Evolutionary conservation across 768 basidiomycete species (phyloP).

Genomic region (Termitomyces sp.): DNA sequence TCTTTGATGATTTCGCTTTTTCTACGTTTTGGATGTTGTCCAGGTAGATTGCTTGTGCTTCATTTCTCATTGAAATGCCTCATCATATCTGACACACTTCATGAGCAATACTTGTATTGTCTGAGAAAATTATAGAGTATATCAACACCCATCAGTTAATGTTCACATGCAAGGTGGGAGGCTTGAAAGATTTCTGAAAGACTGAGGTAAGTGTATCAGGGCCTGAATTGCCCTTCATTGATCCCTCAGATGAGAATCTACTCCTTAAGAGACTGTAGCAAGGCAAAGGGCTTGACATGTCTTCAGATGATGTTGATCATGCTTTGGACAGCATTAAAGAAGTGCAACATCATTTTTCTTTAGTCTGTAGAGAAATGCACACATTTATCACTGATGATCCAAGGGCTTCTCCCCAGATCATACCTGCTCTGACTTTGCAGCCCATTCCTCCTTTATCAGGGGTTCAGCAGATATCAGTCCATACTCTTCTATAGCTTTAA

Average conservation of each 20-base stretch:
- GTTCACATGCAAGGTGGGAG: too few relatives aligned
- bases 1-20: background rate
- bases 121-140: background rate
- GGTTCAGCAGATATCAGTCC: constrained; percentile 30
- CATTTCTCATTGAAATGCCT: background rate
- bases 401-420: background rate
- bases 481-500: constrained; percentile 14
- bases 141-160: too few relatives aligned
- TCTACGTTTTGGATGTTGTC: background rate
- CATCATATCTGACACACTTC: background rate
- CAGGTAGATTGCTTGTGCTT: background rate
- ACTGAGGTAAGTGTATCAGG: background rate
- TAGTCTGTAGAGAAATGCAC: background rate
- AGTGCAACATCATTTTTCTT: too few relatives aligned
- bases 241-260: background rate
- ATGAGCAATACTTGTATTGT: background rate
- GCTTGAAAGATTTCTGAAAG: background rate
- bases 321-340: background rate
- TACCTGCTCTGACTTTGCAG: background rate
- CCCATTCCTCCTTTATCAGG: constrained; percentile 21
- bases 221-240: background rate
- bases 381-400: background rate
- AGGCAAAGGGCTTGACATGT: background rate
- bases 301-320: background rate
- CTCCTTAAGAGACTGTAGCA: background rate